These are phyloP conservation scores for Dactylonectria estremocensis DNA, from an alignment of 2,329 filamentous ascomycete genomes.

Conservation along the genomic window DNA sequence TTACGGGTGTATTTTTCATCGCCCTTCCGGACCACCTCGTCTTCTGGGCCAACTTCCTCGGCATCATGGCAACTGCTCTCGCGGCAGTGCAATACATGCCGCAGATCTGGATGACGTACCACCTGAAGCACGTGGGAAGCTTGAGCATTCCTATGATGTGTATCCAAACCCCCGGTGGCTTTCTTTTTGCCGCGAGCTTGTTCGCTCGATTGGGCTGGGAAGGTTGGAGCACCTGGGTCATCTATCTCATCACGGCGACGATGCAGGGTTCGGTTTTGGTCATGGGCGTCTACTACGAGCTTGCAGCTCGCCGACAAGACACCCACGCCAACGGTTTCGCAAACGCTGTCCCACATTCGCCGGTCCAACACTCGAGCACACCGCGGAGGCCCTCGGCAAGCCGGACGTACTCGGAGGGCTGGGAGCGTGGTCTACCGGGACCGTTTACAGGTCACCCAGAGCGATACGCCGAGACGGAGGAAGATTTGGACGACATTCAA, in stretches of 20 bases:
- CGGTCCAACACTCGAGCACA: slow-evolving; percentile 45
- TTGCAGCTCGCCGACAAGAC: slow-evolving; percentile 59
- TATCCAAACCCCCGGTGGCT: slow-evolving; percentile 94
- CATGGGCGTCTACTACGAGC: slow-evolving; percentile 86
- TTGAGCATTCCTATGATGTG: slow-evolving; percentile 98
- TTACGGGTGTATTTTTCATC: slow-evolving; percentile 78
- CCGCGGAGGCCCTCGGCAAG: slow-evolving; percentile 56
- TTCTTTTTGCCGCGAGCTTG: slow-evolving; percentile 90
- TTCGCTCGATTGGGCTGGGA: slow-evolving; percentile 82
- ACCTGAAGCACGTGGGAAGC: slow-evolving; percentile 87
- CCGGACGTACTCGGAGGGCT: slow-evolving; percentile 65
- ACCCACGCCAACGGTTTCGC: slow-evolving; percentile 39
- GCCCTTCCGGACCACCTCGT: slow-evolving; percentile 76
- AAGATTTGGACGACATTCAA: slow-evolving; percentile 65
- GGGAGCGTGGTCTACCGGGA: slow-evolving; percentile 66
- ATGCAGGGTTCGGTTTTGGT: slow-evolving; percentile 86
- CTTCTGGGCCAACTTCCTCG: slow-evolving; percentile 88
- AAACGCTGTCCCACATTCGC: slow-evolving; percentile 48
- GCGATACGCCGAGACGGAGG: slow-evolving; percentile 66
- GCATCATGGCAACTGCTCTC: slow-evolving; percentile 82
- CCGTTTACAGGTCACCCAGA: slow-evolving; percentile 68
- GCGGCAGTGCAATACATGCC: slow-evolving; percentile 94
- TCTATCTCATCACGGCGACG: slow-evolving; percentile 87
- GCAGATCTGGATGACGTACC: slow-evolving; percentile 94
- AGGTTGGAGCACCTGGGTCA: slow-evolving; percentile 97